Conservation (phyloP, 2,329 filamentous ascomycete genomes). For the Penicillium sp. region DNA sequence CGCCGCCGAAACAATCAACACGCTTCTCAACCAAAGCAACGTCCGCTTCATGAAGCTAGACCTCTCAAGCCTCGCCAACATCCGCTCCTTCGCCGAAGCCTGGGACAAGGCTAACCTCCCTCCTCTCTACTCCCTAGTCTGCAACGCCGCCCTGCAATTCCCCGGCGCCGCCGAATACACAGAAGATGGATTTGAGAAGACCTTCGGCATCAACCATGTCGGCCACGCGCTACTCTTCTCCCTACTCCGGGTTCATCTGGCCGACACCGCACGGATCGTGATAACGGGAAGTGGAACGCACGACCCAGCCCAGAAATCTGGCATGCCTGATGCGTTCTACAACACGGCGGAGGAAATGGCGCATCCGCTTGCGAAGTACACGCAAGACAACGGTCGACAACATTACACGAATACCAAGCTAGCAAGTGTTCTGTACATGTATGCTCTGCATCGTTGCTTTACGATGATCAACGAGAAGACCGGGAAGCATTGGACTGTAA, state of each 20-base stretch:
- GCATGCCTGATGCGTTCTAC: constrained; percentile 47
- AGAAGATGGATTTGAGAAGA: constrained; percentile 49
- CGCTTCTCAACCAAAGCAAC: constrained; percentile 41
- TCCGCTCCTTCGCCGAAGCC: constrained; percentile 44
- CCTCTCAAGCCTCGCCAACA: constrained; percentile 40
- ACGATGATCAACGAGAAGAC: constrained; percentile 7
- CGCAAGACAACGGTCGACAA: constrained; percentile 35
- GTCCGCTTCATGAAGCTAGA: constrained; percentile 47
- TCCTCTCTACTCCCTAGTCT: constrained; percentile 47
- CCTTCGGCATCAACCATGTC: constrained; percentile 53
- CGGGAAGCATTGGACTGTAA: constrained; percentile 40
- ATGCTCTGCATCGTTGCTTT: constrained; percentile 45
- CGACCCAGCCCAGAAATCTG: constrained; percentile 47
- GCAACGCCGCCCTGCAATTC: constrained; percentile 53
- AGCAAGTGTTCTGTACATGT: constrained; percentile 51
- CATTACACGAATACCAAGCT: constrained; percentile 51
- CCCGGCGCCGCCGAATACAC: constrained; percentile 37
- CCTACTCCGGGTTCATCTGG: constrained; percentile 46
- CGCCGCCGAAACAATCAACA: constrained; percentile 48
- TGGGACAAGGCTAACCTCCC: constrained; percentile 39
- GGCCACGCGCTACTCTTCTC: constrained; percentile 54
- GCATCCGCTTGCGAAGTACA: constrained; percentile 33
- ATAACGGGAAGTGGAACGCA: constrained; percentile 50
- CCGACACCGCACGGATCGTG: constrained; percentile 45
- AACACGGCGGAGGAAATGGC: constrained; percentile 49